phyloP scores from a whole-genome alignment of 768 basidiomycete species.

The Mycena vitilis region DNA sequence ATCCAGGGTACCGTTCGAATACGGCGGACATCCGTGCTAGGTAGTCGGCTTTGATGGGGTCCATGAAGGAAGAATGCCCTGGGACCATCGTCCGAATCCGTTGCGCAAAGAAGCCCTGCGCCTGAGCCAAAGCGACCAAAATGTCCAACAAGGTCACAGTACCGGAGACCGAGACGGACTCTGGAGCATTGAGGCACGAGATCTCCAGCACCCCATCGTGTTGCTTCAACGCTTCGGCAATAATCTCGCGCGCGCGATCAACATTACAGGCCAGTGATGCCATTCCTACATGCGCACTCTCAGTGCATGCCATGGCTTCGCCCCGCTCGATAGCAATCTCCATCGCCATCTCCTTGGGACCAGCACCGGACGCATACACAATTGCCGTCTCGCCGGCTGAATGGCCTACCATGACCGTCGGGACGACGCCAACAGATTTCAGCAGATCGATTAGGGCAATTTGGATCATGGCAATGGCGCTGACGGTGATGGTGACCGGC shows the following conservation, averaged over 20 bases:
- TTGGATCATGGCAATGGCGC: slow-evolving; percentile 47
- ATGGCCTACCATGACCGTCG: slow-evolving; percentile 45
- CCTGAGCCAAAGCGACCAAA: not conserved
- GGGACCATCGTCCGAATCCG: slow-evolving; percentile 28
- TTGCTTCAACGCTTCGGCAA: not conserved
- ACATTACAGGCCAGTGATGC: not conserved
- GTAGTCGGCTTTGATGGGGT: too few species aligned
- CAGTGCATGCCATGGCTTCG: slow-evolving; percentile 39
- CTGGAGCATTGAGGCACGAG: slow-evolving; percentile 46
- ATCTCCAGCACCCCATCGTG: slow-evolving; percentile 36
- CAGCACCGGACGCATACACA: slow-evolving; percentile 48
- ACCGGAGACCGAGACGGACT: slow-evolving; percentile 45
- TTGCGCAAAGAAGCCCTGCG: not conserved
- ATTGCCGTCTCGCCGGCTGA: slow-evolving; percentile 50
- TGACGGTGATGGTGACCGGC: slow-evolving; percentile 41
- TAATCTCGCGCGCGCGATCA: not conserved
- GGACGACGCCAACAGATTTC: slow-evolving; percentile 38
- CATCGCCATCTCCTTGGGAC: slow-evolving; percentile 42
- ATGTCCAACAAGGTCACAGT: slow-evolving; percentile 28
- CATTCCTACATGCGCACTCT: slow-evolving; percentile 28
- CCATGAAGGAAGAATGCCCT: slow-evolving; percentile 34
- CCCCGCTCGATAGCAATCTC: slow-evolving; percentile 49
- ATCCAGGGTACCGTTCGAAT: too few species aligned
- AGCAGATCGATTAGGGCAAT: slow-evolving; percentile 47
- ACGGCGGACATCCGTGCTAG: too few species aligned